Evolutionary conservation across 768 basidiomycete genomes (phyloP).

Genomic region (Termitomyces bulborhizus): DNA sequence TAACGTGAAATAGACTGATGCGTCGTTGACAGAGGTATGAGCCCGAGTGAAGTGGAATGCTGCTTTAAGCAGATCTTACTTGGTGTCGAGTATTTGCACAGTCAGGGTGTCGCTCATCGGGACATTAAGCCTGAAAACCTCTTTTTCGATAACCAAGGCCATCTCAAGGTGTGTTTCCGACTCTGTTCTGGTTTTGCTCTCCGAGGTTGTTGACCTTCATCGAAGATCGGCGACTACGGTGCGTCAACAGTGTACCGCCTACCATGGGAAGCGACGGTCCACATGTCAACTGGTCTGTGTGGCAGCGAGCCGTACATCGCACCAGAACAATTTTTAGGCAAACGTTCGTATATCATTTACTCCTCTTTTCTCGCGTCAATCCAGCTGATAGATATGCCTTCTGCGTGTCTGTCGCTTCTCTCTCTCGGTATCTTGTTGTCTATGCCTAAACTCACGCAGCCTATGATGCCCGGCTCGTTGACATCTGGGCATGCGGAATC

Average conservation of each 20-base stretch:
- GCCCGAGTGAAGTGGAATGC: conserved; percentile 88
- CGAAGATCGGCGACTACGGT: conserved; percentile 94
- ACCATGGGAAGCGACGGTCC: conserved; percentile 96
- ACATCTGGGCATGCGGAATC: conserved; percentile 95
- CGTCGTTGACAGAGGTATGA: conserved; percentile 49
- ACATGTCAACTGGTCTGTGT: conserved; percentile 95
- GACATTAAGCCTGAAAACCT: conserved; percentile 98
- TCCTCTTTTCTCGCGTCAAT: conserved; percentile 18
- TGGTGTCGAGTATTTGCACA: conserved; percentile 88
- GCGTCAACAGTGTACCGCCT: conserved; percentile 98
- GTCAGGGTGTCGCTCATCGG: conserved; percentile 95
- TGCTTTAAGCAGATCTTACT: conserved; percentile 95
- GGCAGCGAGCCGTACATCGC: conserved; percentile 99
- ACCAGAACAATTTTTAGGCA: conserved; percentile 92
- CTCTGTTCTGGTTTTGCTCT: neutral
- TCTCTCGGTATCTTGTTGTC: neutral
- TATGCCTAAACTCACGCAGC: conserved; percentile 38
- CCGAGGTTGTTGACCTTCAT: neutral
- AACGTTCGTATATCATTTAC: conserved; percentile 65
- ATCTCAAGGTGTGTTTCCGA: conserved; percentile 68
- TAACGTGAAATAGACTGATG: conserved; percentile 13
- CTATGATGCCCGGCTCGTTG: conserved; percentile 94
- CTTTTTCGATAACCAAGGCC: conserved; percentile 87
- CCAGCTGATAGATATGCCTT: conserved; percentile 32
- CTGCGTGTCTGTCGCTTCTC: conserved; percentile 9